Conservation (phyloP, 1,284 basidiomycete genomes). For the Leccinum pseudoinsigne region DNA sequence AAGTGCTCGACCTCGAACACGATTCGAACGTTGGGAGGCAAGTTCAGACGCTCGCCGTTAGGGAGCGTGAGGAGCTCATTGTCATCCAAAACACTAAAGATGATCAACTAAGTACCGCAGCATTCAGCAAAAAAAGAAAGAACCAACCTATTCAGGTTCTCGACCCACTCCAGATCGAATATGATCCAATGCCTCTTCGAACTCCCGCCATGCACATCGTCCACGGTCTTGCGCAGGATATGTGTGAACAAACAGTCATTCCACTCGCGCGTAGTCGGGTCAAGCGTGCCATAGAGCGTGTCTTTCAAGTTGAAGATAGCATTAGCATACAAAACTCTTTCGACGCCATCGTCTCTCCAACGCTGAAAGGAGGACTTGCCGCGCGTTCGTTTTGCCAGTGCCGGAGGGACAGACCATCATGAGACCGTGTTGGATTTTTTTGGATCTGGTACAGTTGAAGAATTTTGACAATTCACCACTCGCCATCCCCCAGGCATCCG, state of each 20-base stretch:
- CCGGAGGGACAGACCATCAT: too few relatives aligned
- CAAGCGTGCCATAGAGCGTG: slow-evolving; percentile 95
- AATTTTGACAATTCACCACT: slow-evolving; percentile 94
- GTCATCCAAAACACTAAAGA: slow-evolving; percentile 90
- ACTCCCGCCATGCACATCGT: slow-evolving; percentile 98
- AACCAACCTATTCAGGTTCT: slow-evolving; percentile 94
- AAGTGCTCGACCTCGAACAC: slow-evolving; percentile 99
- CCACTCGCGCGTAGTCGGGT: slow-evolving; percentile 98
- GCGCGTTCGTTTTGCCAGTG: too few relatives aligned
- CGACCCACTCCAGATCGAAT: slow-evolving; percentile 95
- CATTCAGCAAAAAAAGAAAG: not conserved
- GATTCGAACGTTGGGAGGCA: slow-evolving; percentile 96
- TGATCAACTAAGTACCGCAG: slow-evolving; percentile 13
- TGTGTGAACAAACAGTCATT: slow-evolving; percentile 99
- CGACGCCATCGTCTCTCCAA: slow-evolving; percentile 66
- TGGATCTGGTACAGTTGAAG: slow-evolving; percentile 98
- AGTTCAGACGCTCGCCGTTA: slow-evolving; percentile 96
- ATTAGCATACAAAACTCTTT: too few relatives aligned
- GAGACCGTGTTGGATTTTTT: slow-evolving; percentile 50
- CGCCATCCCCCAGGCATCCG: slow-evolving; percentile 82
- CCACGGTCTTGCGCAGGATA: slow-evolving; percentile 96
- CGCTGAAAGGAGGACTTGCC: too few relatives aligned
- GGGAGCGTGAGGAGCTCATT: slow-evolving; percentile 98
- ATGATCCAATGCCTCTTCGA: slow-evolving; percentile 95
- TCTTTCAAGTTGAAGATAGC: too few relatives aligned